Evolutionary conservation across 495 filamentous ascomycete genomes (phyloP).

Genomic region (Viridothelium virens): DNA sequence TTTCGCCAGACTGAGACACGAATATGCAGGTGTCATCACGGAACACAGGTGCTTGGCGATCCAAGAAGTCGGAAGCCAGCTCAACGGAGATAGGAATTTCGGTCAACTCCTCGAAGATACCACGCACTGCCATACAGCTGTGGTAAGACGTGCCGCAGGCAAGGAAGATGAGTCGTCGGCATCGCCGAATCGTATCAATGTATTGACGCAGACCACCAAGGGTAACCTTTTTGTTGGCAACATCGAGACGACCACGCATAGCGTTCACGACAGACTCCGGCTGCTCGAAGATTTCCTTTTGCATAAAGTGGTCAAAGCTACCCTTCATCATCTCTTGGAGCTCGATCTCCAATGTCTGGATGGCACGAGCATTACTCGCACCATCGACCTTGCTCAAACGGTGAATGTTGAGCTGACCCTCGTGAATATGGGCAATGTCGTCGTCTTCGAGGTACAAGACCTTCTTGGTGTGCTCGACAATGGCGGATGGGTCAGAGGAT

Average conservation of each 20-base stretch:
- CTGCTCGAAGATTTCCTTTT: conserved; percentile 99
- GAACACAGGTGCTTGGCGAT: conserved; percentile 97
- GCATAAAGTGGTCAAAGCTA: conserved; percentile 99
- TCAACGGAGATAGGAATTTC: conserved; percentile 98
- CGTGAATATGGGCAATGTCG: conserved; percentile 98
- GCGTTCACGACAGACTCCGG: conserved; percentile 98
- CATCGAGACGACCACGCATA: conserved; percentile 95
- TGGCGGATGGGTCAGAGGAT: conserved; percentile 94
- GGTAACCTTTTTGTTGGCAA: conserved; percentile 85
- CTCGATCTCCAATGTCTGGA: conserved; percentile 96
- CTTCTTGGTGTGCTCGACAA: conserved; percentile 99
- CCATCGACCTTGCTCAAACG: conserved; percentile 94
- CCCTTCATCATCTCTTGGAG: conserved; percentile 99
- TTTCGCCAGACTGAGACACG: conserved; percentile 97
- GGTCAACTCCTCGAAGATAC: conserved; percentile 93
- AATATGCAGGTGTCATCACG: conserved; percentile 98
- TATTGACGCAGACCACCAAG: conserved; percentile 93
- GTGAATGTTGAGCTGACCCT: conserved; percentile 97
- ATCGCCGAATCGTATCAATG: conserved; percentile 90
- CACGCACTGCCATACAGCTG: conserved; percentile 98
- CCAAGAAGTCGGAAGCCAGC: conserved; percentile 94
- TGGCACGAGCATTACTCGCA: conserved; percentile 89
- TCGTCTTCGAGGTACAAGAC: conserved; percentile 98
- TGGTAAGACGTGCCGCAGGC: conserved; percentile 97
- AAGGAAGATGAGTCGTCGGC: conserved; percentile 94